A percentile compares a stretch with the other conserved stretches of the same genome.
Evolutionary conservation across 2,329 filamentous ascomycete species (phyloP).

Genomic region (Pseudocercospora macadamiae): DNA sequence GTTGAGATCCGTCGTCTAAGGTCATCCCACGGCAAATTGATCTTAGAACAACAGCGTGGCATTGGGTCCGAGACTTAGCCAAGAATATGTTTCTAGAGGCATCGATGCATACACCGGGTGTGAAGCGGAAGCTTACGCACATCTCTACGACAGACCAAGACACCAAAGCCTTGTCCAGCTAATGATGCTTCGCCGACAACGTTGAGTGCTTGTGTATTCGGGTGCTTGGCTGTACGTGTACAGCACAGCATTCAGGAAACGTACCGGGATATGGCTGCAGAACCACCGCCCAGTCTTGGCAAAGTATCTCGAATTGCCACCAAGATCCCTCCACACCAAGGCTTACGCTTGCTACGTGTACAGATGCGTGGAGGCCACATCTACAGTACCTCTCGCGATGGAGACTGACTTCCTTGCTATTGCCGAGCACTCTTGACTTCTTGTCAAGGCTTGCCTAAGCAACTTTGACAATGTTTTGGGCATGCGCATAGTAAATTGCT

Average conservation of each 20-base stretch:
- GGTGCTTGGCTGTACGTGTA: slow-evolving; percentile 3
- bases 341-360: background rate
- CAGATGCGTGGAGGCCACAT: background rate
- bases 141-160: background rate
- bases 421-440: background rate
- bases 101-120: background rate
- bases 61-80: background rate
- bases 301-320: background rate
- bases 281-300: background rate
- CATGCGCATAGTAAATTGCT: no score
- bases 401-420: background rate
- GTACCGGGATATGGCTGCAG: background rate
- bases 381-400: background rate
- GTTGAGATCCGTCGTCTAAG: background rate
- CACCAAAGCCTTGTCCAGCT: background rate
- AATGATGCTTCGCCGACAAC: background rate
- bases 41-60: background rate
- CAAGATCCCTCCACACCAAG: background rate
- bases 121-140: slow-evolving; percentile 1
- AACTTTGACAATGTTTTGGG: background rate
- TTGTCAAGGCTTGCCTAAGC: background rate
- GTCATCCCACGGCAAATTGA: background rate
- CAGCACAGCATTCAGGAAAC: background rate
- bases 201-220: background rate
- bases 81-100: background rate